phyloP scores from a whole-genome alignment of 345 rosid genomes.

The Durio zibethinus region DNA sequence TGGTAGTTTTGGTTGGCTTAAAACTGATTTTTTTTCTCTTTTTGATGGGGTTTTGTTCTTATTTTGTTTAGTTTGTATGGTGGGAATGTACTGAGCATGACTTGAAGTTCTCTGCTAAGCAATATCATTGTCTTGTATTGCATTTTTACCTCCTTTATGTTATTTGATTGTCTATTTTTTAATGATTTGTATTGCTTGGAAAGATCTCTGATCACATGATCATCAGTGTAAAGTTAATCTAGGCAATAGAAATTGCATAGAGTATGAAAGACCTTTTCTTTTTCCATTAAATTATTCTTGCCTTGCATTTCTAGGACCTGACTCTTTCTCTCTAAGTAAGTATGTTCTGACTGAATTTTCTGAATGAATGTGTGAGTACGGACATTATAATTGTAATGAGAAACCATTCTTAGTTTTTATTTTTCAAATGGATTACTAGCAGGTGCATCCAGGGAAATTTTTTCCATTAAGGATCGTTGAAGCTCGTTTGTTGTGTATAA shows the following conservation, averaged over 20 bases:
- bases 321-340: background rate
- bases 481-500: conserved; percentile 18
- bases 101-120: background rate
- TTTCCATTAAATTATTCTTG: background rate
- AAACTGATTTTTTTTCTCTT: background rate
- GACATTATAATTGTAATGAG: background rate
- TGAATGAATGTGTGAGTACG: background rate
- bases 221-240: background rate
- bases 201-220: background rate
- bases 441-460: conserved; percentile 41
- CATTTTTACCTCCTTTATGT: background rate
- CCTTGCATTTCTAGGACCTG: background rate
- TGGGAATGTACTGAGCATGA: background rate
- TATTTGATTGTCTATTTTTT: background rate
- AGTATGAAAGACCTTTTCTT: background rate
- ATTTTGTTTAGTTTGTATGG: background rate
- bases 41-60: background rate
- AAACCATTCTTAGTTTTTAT: background rate
- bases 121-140: background rate
- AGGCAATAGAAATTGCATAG: background rate
- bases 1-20: background rate
- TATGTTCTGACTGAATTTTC: background rate
- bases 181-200: background rate
- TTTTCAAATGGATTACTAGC: conserved; percentile 10
- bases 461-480: conserved; percentile 23